Percentiles rank a stretch among this genome's conserved stretches.
Evolutionary conservation across 176 grass and related monocot genomes (phyloP).

Genomic region (Ensete ventricosum): DNA sequence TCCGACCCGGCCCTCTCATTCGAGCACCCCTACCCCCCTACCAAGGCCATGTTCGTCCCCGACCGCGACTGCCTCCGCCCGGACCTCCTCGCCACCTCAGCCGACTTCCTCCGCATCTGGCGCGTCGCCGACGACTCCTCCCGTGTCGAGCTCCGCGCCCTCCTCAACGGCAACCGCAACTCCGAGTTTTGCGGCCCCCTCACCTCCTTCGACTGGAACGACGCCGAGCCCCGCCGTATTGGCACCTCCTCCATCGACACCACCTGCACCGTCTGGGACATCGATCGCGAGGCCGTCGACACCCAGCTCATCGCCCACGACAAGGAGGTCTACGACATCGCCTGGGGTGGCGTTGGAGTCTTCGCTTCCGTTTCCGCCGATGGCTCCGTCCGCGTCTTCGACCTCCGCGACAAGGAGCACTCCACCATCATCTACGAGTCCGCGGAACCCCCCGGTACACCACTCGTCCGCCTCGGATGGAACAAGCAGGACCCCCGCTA

Average conservation of each 20-base stretch:
- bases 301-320: conserved; percentile 98
- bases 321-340: conserved; percentile 98
- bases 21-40: conserved; percentile 90
- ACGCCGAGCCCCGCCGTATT: conserved; percentile 82
- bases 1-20: conserved; percentile 71
- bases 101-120: conserved; percentile 98
- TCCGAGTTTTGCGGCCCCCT: conserved; percentile 89
- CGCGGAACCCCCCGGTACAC: conserved; percentile 36
- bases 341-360: conserved; percentile 88
- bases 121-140: conserved; percentile 31
- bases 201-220: conserved; percentile 98
- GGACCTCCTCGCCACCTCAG: conserved; percentile 97
- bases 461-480: conserved; percentile 74
- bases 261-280: conserved; percentile 97
- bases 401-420: conserved; percentile 95
- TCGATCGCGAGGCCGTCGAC: conserved; percentile 84
- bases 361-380: conserved; percentile 92
- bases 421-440: conserved; percentile 97
- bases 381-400: conserved; percentile 90
- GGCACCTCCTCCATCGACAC: conserved; percentile 88
- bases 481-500: conserved; percentile 98
- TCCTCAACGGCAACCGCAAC: conserved; percentile 93
- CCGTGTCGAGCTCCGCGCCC: conserved; percentile 43
- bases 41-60: conserved; percentile 91
- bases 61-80: conserved; percentile 79